phyloP scores from a whole-genome alignment of 768 basidiomycete genomes.

The Rhizopogon vulgaris region DNA sequence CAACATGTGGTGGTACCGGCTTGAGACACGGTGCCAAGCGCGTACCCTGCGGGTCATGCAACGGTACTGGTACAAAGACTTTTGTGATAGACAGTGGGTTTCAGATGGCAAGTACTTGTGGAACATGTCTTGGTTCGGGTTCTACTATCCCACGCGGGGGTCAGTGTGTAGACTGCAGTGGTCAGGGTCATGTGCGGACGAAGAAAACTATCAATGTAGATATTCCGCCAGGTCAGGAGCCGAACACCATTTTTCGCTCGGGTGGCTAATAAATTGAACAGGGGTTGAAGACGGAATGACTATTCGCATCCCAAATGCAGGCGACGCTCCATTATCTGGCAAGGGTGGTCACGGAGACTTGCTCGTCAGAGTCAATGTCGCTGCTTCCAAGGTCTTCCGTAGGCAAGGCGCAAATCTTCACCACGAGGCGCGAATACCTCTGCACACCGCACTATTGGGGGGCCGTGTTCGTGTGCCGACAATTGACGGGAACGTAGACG shows the following conservation, averaged over 20 bases:
- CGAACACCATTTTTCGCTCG: neutral
- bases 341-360: conserved; percentile 81
- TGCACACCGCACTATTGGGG: conserved; percentile 90
- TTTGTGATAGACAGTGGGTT: conserved; percentile 92
- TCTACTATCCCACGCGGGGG: conserved; percentile 70
- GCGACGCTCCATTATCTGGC: conserved; percentile 79
- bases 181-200: conserved; percentile 81
- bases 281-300: conserved; percentile 96
- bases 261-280: conserved; percentile 23
- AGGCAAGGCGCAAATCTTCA: conserved; percentile 91
- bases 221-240: conserved; percentile 73
- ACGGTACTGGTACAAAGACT: conserved; percentile 82
- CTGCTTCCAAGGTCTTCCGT: conserved; percentile 76
- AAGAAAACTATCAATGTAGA: conserved; percentile 74
- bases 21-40: conserved; percentile 83
- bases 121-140: conserved; percentile 75
- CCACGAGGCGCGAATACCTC: conserved; percentile 83
- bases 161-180: conserved; percentile 76
- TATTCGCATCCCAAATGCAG: conserved; percentile 71
- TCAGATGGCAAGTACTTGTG: conserved; percentile 93
- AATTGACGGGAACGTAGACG: conserved; percentile 91
- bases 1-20: conserved; percentile 79
- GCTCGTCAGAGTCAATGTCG: conserved; percentile 78
- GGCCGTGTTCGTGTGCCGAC: conserved; percentile 91
- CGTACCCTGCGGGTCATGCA: conserved; percentile 71